These are phyloP conservation scores for Calvatia gigantea DNA, from an alignment of 768 basidiomycete genomes.

Conservation along the genomic window DNA sequence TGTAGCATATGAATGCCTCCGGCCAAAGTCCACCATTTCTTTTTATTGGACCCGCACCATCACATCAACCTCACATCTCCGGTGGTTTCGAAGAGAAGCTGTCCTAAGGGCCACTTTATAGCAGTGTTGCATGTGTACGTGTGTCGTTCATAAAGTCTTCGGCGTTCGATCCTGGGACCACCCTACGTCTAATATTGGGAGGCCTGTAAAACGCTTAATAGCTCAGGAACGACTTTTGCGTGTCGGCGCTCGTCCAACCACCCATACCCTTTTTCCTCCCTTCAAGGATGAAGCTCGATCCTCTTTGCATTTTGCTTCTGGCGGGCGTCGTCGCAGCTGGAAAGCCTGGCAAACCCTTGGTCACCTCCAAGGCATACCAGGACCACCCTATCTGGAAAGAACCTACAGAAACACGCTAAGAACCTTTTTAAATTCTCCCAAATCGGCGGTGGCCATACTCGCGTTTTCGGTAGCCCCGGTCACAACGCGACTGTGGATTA, in stretches of 20 bases:
- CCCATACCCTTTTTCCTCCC: background rate
- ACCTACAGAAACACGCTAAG: constrained; percentile 24
- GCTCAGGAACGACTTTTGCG: too few relatives aligned
- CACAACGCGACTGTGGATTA: constrained; percentile 28
- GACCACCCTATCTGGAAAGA: constrained; percentile 13
- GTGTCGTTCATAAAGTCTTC: too few relatives aligned
- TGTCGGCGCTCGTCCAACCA: too few relatives aligned
- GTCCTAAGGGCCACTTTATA: background rate
- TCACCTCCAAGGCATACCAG: constrained; percentile 11
- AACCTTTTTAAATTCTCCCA: constrained; percentile 25
- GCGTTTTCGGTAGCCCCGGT: constrained; percentile 26
- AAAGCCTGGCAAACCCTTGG: constrained; percentile 14
- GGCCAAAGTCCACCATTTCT: background rate
- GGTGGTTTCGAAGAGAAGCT: background rate
- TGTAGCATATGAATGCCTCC: background rate
- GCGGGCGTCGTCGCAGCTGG: constrained; percentile 2
- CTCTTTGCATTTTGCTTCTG: background rate
- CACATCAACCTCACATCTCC: background rate
- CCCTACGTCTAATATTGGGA: too few relatives aligned
- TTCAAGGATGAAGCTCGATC: background rate
- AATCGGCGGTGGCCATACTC: constrained; percentile 20
- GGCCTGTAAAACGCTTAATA: too few relatives aligned
- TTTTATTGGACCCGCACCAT: background rate
- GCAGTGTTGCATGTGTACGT: too few relatives aligned
- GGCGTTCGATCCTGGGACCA: too few relatives aligned